These are phyloP conservation scores for Biscogniauxia mediterranea DNA, from an alignment of 2,329 filamentous ascomycete genomes.

Conservation along the genomic window DNA sequence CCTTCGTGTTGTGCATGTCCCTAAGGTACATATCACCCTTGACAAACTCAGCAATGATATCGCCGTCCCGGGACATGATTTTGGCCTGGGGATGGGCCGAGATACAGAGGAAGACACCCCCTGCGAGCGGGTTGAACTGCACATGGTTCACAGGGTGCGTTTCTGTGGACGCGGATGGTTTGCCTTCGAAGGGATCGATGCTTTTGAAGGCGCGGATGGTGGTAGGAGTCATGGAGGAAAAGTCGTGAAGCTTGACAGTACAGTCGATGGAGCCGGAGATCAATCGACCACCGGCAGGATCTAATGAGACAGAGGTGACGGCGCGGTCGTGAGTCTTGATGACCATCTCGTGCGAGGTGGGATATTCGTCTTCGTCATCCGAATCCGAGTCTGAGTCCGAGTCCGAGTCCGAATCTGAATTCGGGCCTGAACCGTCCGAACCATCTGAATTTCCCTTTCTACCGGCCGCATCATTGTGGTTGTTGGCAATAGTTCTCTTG, in stretches of 20 bases:
- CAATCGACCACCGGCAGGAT: slow-evolving; percentile 80
- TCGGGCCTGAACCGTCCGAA: slow-evolving; percentile 32
- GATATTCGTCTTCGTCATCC: slow-evolving; percentile 79
- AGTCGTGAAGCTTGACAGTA: slow-evolving; percentile 89
- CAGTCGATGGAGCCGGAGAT: slow-evolving; percentile 92
- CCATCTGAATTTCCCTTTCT: slow-evolving; percentile 32
- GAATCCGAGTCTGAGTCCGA: slow-evolving; percentile 54
- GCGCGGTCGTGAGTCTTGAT: slow-evolving; percentile 90
- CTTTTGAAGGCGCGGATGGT: slow-evolving; percentile 92
- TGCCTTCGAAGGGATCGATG: slow-evolving; percentile 80
- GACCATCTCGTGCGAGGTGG: slow-evolving; percentile 87
- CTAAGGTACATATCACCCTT: slow-evolving; percentile 98
- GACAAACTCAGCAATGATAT: slow-evolving; percentile 80
- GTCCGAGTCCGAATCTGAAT: slow-evolving; percentile 41
- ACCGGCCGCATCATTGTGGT: slow-evolving; percentile 21
- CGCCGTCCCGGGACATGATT: slow-evolving; percentile 85
- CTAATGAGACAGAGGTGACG: slow-evolving; percentile 79
- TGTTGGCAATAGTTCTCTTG: slow-evolving; percentile 56
- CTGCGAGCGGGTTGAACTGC: slow-evolving; percentile 80
- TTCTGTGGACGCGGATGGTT: slow-evolving; percentile 69
- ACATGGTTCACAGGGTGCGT: slow-evolving; percentile 86
- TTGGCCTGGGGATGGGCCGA: slow-evolving; percentile 88
- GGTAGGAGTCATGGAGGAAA: slow-evolving; percentile 91
- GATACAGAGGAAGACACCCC: slow-evolving; percentile 79
- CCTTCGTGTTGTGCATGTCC: slow-evolving; percentile 97